Evolutionary conservation across 306 rosid genomes (phyloP), one percentile per base, ranked within the genome.

Genomic region (Quercus engelmannii): DNA sequence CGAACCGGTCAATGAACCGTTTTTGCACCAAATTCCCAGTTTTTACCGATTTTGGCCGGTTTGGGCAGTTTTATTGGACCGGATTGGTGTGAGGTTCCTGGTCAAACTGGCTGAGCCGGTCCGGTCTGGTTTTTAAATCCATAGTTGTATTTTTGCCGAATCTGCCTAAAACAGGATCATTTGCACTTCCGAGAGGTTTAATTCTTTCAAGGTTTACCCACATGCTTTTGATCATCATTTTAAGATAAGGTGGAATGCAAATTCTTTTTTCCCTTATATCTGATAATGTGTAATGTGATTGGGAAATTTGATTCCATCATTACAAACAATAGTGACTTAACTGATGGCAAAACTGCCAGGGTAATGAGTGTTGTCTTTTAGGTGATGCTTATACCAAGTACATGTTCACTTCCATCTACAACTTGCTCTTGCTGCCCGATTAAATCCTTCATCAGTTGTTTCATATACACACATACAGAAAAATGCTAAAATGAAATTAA

Each of bases 401-500:
- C 67, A 55, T 79, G 76, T 79, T 28, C 59, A 73, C 78, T 77
- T 76, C 76, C 71, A 55, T 55, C 28, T 15, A 33, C 69, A 64
- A 71, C 7, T 33, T 33, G 38, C 38, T 5, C 2, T 33, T 33
- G 38, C 71, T 78, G 26, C 73, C 57, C 63, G 20, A 76, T 69
- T 69, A 54, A 70, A 68, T 67, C 21, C 71, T 7, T 33, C 5
- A 72, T 70, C 56, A 7, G 15, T 49, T 77, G 68, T 76, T n/a
- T 69, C 73, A 28, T 61, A 25, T 69, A 17, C 73, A 46, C 79
- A 31, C 25, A 78, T 78, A 59, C 13, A 74, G 65, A 18, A 71
- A 79, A 31, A 68, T 21, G 19, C 43, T 62, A 68, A 80, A 80
- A 57, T 76, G 77, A 72, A 56, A 57, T 79, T 38, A 64, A 77